A percentile compares a stretch with the other conserved stretches of the same genome.
These are phyloP conservation scores for Amyloporia xantha DNA, from an alignment of 768 basidiomycete species.

Conservation along the genomic window DNA sequence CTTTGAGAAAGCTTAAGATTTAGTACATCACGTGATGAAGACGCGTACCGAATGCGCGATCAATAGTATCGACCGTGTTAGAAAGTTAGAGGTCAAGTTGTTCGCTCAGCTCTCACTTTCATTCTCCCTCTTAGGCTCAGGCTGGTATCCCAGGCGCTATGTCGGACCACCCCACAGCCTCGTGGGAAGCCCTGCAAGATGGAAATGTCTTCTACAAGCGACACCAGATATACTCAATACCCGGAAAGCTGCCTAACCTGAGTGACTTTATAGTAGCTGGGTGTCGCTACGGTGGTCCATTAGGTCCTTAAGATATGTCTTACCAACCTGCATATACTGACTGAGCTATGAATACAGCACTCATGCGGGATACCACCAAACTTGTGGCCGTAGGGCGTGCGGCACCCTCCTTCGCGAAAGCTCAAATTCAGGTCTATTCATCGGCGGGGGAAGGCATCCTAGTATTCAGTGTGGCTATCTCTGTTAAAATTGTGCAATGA, in stretches of 20 bases:
- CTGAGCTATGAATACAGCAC: constrained; percentile 50
- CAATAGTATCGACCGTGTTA: no score
- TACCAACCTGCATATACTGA: no score
- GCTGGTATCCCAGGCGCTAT: constrained; percentile 22
- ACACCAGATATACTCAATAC: constrained; percentile 77
- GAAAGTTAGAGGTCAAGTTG: no score
- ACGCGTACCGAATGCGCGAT: no score
- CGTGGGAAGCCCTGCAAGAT: constrained; percentile 90
- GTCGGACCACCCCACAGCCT: constrained; percentile 66
- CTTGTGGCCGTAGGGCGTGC: constrained; percentile 63
- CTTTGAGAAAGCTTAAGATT: no score
- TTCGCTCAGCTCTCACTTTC: no score
- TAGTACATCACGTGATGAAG: no score
- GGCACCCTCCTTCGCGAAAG: constrained; percentile 53
- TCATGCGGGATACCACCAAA: constrained; percentile 82
- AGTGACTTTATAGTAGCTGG: constrained; percentile 75
- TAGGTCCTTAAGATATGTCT: constrained; percentile 62
- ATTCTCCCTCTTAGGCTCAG: no score
- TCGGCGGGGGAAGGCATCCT: constrained; percentile 71
- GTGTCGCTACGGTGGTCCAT: constrained; percentile 82
- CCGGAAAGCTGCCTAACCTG: constrained; percentile 73
- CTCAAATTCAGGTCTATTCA: constrained; percentile 85
- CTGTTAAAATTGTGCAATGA: constrained; percentile 1
- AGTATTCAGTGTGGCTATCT: constrained; percentile 63
- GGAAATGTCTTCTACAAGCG: constrained; percentile 84